Conservation (phyloP, 1,284 basidiomycete genomes). For the Sporisorium scitamineum region DNA sequence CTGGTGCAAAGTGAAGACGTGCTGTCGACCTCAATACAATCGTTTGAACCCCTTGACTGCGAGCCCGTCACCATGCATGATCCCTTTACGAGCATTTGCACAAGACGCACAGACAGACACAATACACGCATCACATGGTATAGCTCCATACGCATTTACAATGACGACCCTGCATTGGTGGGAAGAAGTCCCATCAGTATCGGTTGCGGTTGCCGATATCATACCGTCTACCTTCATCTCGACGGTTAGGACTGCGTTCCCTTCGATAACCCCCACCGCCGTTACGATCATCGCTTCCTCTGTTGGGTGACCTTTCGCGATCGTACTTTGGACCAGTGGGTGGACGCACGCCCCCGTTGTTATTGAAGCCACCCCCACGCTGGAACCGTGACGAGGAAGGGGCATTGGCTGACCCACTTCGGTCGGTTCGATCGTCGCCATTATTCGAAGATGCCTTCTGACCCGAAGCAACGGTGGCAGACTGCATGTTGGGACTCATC, state of each 20-base stretch:
- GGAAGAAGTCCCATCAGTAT: constrained; percentile 27
- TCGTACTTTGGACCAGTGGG: constrained; percentile 11
- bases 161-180: background rate
- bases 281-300: background rate
- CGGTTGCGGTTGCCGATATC: constrained; percentile 37
- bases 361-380: constrained; percentile 19
- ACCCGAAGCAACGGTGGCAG: constrained; percentile 31
- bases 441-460: constrained; percentile 6
- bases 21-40: background rate
- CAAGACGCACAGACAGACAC: background rate
- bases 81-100: background rate
- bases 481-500: constrained; percentile 44
- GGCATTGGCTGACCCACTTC: constrained; percentile 2
- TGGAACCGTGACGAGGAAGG: constrained; percentile 12
- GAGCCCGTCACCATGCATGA: background rate
- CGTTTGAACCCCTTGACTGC: too few species aligned
- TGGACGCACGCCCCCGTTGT: background rate
- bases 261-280: constrained; percentile 11
- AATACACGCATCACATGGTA: background rate
- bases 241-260: constrained; percentile 37
- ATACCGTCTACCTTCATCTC: constrained; percentile 16
- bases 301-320: constrained; percentile 30
- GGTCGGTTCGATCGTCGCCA: constrained; percentile 8
- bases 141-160: background rate
- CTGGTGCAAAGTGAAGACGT: constrained; percentile 7